Evolutionary conservation across 129 eudicot genomes (phyloP).

Genomic region (Oenanthe sinensis): DNA sequence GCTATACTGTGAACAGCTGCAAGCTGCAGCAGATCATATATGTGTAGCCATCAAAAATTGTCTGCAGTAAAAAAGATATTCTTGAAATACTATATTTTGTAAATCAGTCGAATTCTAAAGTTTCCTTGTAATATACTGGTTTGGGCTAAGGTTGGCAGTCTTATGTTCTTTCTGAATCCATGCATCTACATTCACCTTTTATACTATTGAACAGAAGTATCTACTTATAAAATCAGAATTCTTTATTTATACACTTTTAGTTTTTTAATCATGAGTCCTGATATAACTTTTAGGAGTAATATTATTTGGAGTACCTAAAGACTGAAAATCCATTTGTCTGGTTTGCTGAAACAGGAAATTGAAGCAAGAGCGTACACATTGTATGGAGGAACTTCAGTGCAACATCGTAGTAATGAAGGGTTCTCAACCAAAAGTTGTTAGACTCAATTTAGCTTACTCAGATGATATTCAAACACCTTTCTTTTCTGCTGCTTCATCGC

Average conservation of each 20-base stretch:
- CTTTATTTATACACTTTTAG: background rate
- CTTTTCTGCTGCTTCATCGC: slow-evolving; percentile 73
- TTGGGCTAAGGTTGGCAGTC: background rate
- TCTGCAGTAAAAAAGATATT: background rate
- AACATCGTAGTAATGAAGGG: slow-evolving; percentile 82
- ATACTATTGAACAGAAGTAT: background rate
- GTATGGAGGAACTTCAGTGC: slow-evolving; percentile 74
- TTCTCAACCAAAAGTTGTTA: slow-evolving; percentile 73
- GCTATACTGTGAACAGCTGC: background rate
- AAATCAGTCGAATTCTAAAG: background rate
- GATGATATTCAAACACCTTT: slow-evolving; percentile 63
- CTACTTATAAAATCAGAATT: background rate
- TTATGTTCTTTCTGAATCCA: background rate
- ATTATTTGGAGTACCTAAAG: background rate
- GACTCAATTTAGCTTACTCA: slow-evolving; percentile 51
- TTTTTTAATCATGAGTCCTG: background rate
- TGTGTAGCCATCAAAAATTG: background rate
- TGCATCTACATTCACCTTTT: background rate
- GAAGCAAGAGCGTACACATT: slow-evolving; percentile 68
- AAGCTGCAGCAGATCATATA: background rate
- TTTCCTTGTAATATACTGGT: background rate
- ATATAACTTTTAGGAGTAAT: background rate
- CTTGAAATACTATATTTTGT: background rate
- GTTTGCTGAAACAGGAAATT: slow-evolving; percentile 47
- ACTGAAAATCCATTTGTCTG: slow-evolving; percentile 13